Evolutionary conservation across 1,284 basidiomycete species (phyloP).

Genomic region (Gomphus bonarii): DNA sequence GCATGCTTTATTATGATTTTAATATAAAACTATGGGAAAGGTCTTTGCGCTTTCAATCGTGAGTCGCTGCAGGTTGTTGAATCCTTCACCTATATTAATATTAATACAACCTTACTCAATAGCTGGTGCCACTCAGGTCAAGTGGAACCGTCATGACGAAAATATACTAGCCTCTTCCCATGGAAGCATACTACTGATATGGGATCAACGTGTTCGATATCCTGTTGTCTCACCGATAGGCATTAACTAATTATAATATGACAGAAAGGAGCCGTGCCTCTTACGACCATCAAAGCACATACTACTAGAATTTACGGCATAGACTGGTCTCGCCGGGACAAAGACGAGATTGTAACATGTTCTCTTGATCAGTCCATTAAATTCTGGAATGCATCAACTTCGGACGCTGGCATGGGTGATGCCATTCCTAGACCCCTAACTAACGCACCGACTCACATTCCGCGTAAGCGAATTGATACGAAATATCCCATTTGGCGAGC

Average conservation of each 20-base stretch:
- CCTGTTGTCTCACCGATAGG: background rate
- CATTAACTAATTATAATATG: constrained; percentile 1
- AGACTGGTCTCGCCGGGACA: constrained; percentile 75
- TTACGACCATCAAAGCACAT: constrained; percentile 71
- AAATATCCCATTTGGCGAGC: constrained; percentile 92
- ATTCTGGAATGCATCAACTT: constrained; percentile 46
- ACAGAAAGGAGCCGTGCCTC: constrained; percentile 83
- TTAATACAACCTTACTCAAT: background rate
- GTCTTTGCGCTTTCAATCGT: constrained; percentile 70
- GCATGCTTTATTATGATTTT: background rate
- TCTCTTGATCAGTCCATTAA: constrained; percentile 91
- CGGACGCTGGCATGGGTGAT: background rate
- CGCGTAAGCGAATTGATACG: constrained; percentile 38
- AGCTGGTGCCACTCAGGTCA: constrained; percentile 89
- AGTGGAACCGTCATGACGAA: constrained; percentile 85
- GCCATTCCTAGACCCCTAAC: background rate
- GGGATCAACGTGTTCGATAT: constrained; percentile 68
- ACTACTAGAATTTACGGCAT: constrained; percentile 89
- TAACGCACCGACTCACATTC: constrained; percentile 21
- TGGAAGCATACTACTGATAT: constrained; percentile 71
- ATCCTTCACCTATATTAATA: background rate
- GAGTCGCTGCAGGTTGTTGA: constrained; percentile 15
- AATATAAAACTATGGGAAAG: constrained; percentile 22
- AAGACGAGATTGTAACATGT: constrained; percentile 82
- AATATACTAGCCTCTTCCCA: constrained; percentile 86